phyloP scores from a whole-genome alignment of 495 filamentous ascomycete genomes.

The Aspergillus ostianus region DNA sequence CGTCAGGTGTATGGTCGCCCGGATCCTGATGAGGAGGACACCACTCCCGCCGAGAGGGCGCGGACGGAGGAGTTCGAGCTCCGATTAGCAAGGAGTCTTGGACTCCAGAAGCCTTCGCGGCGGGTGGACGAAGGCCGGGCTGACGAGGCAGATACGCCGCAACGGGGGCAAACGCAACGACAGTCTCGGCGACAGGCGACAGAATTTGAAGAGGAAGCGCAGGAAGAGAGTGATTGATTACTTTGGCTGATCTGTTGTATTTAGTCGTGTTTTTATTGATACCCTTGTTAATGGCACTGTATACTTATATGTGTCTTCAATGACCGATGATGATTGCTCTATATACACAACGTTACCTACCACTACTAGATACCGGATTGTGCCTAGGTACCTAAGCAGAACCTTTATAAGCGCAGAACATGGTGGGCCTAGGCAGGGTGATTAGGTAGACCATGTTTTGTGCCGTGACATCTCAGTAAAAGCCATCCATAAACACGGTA shows the following conservation, averaged over 20 bases:
- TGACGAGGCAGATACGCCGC: constrained; percentile 11
- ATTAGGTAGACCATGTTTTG: too few relatives aligned
- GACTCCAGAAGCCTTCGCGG: constrained; percentile 14
- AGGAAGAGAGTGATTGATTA: constrained; percentile 19
- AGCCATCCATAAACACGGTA: too few relatives aligned
- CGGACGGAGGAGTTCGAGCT: constrained; percentile 32
- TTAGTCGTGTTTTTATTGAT: not conserved
- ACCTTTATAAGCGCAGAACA: too few relatives aligned
- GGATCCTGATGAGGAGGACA: constrained; percentile 35
- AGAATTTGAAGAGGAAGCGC: constrained; percentile 36
- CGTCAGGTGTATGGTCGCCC: constrained; percentile 54
- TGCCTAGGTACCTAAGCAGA: too few relatives aligned
- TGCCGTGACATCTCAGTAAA: too few relatives aligned
- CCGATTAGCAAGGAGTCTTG: constrained; percentile 32
- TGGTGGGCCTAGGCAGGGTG: too few relatives aligned
- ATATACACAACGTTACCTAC: not conserved
- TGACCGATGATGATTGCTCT: not conserved
- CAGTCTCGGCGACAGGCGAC: constrained; percentile 13
- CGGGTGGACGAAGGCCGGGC: constrained; percentile 18
- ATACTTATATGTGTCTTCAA: not conserved
- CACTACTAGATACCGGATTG: too few relatives aligned
- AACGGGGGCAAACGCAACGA: constrained; percentile 10
- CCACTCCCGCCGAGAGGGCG: constrained; percentile 42
- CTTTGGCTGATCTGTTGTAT: not conserved
- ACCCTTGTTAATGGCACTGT: not conserved